phyloP scores from a whole-genome alignment of 768 basidiomycete species.

The Xerocomus brunneocitrinus region DNA sequence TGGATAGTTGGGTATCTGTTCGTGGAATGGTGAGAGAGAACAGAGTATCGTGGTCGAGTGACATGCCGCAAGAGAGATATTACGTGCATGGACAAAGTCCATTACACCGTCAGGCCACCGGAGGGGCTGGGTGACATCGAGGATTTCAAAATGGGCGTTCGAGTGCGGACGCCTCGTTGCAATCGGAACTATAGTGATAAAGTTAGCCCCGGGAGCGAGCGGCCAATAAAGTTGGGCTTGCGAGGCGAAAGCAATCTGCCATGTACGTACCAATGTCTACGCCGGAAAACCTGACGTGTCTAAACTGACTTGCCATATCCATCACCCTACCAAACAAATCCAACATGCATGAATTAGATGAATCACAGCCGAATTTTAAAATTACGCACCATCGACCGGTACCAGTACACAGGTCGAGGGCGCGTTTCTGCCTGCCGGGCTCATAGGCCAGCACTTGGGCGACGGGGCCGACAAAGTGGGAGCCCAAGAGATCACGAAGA shows the following conservation, averaged over 20 bases:
- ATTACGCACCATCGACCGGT: constrained; percentile 63
- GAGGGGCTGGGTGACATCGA: constrained; percentile 51
- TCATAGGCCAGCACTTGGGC: constrained; percentile 42
- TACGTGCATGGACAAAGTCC: constrained; percentile 66
- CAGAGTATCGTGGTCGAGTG: background rate
- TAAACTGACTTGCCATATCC: constrained; percentile 68
- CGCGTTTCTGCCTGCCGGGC: constrained; percentile 43
- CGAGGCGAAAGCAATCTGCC: constrained; percentile 8
- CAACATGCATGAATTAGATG: constrained; percentile 11
- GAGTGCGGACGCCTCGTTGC: constrained; percentile 54
- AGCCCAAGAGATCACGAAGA: constrained; percentile 48
- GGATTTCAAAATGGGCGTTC: constrained; percentile 65
- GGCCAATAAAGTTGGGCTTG: constrained; percentile 13
- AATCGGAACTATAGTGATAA: constrained; percentile 55
- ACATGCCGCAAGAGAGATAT: constrained; percentile 57
- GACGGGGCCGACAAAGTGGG: constrained; percentile 59
- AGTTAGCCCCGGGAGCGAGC: constrained; percentile 2
- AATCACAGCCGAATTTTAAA: constrained; percentile 14
- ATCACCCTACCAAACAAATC: constrained; percentile 49
- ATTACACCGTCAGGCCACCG: constrained; percentile 52
- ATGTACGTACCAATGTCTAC: constrained; percentile 66
- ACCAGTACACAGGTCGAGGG: constrained; percentile 74
- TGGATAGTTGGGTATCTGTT: constrained; percentile 53
- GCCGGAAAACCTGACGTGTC: constrained; percentile 60
- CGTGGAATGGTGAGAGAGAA: constrained; percentile 14